phyloP scores from a whole-genome alignment of 176 grass and related monocot genomes.

The Cenchrus fungigraminus region DNA sequence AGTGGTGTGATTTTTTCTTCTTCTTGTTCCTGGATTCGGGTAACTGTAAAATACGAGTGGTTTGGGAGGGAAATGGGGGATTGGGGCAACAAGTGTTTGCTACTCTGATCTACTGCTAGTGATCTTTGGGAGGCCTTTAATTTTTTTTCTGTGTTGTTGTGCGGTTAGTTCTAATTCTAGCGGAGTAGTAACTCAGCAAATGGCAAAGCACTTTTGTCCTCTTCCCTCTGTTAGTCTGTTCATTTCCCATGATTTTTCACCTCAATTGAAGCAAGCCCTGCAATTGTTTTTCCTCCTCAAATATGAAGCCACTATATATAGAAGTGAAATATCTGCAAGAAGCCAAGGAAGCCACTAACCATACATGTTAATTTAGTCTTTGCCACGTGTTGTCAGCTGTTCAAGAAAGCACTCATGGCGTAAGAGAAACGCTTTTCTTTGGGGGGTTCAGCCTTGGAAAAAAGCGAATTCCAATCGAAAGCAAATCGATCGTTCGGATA shows the following conservation, averaged over 20 bases:
- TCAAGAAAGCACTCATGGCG: slow-evolving; percentile 28
- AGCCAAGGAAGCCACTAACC: not conserved
- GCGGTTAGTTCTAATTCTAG: slow-evolving; percentile 37
- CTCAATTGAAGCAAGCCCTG: not conserved
- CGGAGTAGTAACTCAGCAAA: slow-evolving; percentile 14
- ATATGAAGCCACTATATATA: not conserved
- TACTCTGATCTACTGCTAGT: not conserved
- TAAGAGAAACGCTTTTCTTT: slow-evolving; percentile 15
- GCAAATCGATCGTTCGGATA: slow-evolving; percentile 34
- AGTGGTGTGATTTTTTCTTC: slow-evolving; percentile 26
- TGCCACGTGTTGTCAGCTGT: not conserved
- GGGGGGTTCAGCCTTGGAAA: not conserved
- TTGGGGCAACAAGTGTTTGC: slow-evolving; percentile 17
- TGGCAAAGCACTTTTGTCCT: not conserved
- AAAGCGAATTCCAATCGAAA: slow-evolving; percentile 28
- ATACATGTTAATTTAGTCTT: not conserved
- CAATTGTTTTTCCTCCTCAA: too few relatives aligned
- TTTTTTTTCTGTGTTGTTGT: not conserved
- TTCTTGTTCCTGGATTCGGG: not conserved
- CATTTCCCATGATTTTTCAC: not conserved
- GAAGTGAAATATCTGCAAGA: not conserved
- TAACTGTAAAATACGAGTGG: slow-evolving; percentile 28
- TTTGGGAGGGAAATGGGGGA: slow-evolving; percentile 20
- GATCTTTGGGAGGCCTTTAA: not conserved
- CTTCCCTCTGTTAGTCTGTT: not conserved